Evolutionary conservation across 2,329 filamentous ascomycete species (phyloP).

Genomic region (Aspergillus novofumigatus): DNA sequence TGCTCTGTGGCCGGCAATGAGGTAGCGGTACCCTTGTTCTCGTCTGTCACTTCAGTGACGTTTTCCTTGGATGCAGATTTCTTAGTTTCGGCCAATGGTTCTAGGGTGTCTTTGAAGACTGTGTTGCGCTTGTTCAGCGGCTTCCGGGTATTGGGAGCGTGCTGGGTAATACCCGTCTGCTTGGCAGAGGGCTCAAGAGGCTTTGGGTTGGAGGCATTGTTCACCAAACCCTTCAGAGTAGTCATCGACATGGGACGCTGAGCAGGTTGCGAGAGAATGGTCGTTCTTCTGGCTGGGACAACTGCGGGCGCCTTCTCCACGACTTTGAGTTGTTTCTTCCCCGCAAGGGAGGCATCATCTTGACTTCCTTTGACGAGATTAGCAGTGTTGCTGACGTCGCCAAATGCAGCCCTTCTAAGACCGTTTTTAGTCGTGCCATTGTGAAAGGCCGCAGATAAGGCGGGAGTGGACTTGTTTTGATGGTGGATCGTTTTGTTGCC

Average conservation of each 20-base stretch:
- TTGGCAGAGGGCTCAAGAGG: conserved; percentile 30
- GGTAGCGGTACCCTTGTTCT: conserved; percentile 13
- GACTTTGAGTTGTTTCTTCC: conserved; percentile 41
- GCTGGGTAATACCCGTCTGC: conserved; percentile 26
- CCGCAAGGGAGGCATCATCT: conserved; percentile 53
- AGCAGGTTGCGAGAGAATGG: conserved; percentile 54
- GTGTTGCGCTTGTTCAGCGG: conserved; percentile 50
- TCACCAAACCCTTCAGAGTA: conserved; percentile 36
- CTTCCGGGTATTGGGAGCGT: conserved; percentile 43
- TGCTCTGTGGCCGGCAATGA: conserved; percentile 8
- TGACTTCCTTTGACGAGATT: conserved; percentile 40
- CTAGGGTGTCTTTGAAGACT: conserved; percentile 51
- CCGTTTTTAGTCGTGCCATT: conserved; percentile 58
- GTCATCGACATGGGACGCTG: conserved; percentile 52
- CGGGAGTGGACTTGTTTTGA: conserved; percentile 74
- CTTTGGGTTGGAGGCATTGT: conserved; percentile 30
- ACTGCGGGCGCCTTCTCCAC: conserved; percentile 26
- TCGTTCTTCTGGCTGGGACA: conserved; percentile 41
- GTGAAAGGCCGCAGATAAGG: conserved; percentile 52
- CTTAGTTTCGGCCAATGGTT: conserved; percentile 31
- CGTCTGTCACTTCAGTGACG: conserved; percentile 17
- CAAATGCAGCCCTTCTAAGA: conserved; percentile 74
- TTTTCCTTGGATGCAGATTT: conserved; percentile 29
- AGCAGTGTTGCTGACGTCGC: conserved; percentile 71
- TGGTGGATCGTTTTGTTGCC: conserved; percentile 65